These are phyloP conservation scores for Rossbeevera mucosa DNA, from an alignment of 768 basidiomycete genomes.

Conservation along the genomic window DNA sequence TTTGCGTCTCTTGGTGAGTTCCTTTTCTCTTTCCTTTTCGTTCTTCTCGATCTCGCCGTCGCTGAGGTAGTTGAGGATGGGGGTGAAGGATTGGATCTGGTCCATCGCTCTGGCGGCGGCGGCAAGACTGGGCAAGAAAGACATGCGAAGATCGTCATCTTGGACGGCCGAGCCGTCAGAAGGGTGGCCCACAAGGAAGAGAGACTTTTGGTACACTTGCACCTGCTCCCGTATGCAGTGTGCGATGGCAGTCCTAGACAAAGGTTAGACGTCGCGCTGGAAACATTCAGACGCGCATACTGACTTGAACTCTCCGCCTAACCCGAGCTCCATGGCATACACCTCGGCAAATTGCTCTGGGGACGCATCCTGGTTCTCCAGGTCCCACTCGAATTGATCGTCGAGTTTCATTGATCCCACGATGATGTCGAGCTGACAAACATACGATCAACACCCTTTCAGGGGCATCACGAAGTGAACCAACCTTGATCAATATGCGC, in stretches of 20 bases:
- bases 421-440: slow-evolving; percentile 82
- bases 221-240: slow-evolving; percentile 96
- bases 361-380: slow-evolving; percentile 71
- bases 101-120: slow-evolving; percentile 70
- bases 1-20: slow-evolving; percentile 78
- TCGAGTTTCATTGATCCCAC: slow-evolving; percentile 89
- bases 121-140: slow-evolving; percentile 80
- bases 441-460: slow-evolving; percentile 4
- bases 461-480: slow-evolving; percentile 16
- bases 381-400: slow-evolving; percentile 98
- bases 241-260: slow-evolving; percentile 82
- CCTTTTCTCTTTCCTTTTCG: slow-evolving; percentile 93
- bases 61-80: slow-evolving; percentile 82
- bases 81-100: slow-evolving; percentile 78
- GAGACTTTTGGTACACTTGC: slow-evolving; percentile 84
- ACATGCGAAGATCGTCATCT: slow-evolving; percentile 88
- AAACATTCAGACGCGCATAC: slow-evolving; percentile 19
- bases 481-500: slow-evolving; percentile 87
- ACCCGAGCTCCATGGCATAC: slow-evolving; percentile 81
- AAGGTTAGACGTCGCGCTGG: slow-evolving; percentile 8
- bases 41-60: slow-evolving; percentile 85
- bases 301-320: slow-evolving; percentile 90
- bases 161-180: slow-evolving; percentile 72
- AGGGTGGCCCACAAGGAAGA: slow-evolving; percentile 86
- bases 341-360: slow-evolving; percentile 92